phyloP scores from a whole-genome alignment of 768 basidiomycete species.

The Xerocomus potaroensis region DNA sequence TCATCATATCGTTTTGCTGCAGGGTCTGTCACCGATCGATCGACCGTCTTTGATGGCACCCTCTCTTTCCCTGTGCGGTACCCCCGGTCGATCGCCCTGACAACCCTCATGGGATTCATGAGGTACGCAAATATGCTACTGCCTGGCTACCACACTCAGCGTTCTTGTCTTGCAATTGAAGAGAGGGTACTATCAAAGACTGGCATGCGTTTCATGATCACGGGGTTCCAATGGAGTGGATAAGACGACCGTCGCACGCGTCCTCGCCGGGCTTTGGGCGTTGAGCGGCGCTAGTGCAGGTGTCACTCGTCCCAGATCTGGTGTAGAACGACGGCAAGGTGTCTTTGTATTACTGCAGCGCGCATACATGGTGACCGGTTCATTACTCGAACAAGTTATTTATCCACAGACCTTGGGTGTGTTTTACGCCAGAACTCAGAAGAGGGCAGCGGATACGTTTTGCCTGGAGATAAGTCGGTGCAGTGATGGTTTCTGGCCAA shows the following conservation, averaged over 20 bases:
- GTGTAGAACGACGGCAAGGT: slow-evolving; percentile 34
- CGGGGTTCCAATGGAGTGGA: slow-evolving; percentile 91
- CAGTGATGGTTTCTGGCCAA: too few species aligned
- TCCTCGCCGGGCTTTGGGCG: slow-evolving; percentile 88
- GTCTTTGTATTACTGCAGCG: slow-evolving; percentile 90
- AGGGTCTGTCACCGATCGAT: slow-evolving; percentile 14
- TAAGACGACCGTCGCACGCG: slow-evolving; percentile 84
- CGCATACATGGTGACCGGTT: slow-evolving; percentile 87
- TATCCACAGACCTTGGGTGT: slow-evolving; percentile 72
- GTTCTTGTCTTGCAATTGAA: slow-evolving; percentile 27
- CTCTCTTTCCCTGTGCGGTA: slow-evolving; percentile 25
- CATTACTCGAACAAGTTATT: slow-evolving; percentile 87
- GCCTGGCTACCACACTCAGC: slow-evolving; percentile 19
- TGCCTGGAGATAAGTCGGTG: too few species aligned
- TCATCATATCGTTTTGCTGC: slow-evolving; percentile 44
- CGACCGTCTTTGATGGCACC: slow-evolving; percentile 31
- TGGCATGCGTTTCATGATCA: slow-evolving; percentile 91
- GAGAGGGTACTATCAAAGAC: too few species aligned
- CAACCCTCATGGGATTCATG: slow-evolving; percentile 36
- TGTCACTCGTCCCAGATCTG: slow-evolving; percentile 29
- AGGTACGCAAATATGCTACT: slow-evolving; percentile 30
- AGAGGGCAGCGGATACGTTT: too few species aligned
- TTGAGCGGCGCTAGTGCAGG: slow-evolving; percentile 38
- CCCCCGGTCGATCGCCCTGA: slow-evolving; percentile 37
- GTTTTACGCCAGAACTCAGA: too few species aligned